A percentile compares a stretch with the other conserved stretches of the same genome.
Evolutionary conservation across 2,329 filamentous ascomycete genomes (phyloP).

Genomic region (Ceratocystis cubensis): DNA sequence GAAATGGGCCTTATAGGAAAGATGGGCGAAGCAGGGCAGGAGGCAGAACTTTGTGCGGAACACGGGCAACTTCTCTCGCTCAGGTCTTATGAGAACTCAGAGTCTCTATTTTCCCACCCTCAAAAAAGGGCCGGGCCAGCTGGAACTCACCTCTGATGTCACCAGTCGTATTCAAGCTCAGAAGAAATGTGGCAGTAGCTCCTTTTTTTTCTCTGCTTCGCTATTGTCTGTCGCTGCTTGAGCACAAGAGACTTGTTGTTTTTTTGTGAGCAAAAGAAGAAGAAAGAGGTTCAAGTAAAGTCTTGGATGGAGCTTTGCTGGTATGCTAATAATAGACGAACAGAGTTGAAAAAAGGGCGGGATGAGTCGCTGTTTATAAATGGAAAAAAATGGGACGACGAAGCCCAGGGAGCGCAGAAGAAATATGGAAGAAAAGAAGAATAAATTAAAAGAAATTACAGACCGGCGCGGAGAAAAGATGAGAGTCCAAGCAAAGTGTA

Average conservation of each 20-base stretch:
- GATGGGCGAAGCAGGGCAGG: neutral
- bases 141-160: neutral
- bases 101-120: neutral
- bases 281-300: conserved; percentile 7
- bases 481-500: conserved; percentile 1
- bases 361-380: conserved; percentile 7
- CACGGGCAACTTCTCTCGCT: neutral
- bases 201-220: neutral
- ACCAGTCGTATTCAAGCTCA: neutral
- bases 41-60: neutral
- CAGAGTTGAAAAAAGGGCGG: conserved; percentile 9
- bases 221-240: no score
- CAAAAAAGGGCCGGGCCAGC: neutral
- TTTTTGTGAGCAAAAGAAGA: neutral
- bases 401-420: neutral
- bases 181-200: neutral
- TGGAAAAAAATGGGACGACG: neutral
- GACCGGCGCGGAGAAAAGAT: neutral
- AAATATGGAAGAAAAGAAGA: conserved; percentile 8
- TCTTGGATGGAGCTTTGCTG: conserved; percentile 6
- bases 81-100: neutral
- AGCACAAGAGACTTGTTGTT: no score
- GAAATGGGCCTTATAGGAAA: neutral
- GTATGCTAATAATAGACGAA: conserved; percentile 8
- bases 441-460: conserved; percentile 5